phyloP scores from a whole-genome alignment of 2,329 filamentous ascomycete genomes.

The Venturiaceae sp. region DNA sequence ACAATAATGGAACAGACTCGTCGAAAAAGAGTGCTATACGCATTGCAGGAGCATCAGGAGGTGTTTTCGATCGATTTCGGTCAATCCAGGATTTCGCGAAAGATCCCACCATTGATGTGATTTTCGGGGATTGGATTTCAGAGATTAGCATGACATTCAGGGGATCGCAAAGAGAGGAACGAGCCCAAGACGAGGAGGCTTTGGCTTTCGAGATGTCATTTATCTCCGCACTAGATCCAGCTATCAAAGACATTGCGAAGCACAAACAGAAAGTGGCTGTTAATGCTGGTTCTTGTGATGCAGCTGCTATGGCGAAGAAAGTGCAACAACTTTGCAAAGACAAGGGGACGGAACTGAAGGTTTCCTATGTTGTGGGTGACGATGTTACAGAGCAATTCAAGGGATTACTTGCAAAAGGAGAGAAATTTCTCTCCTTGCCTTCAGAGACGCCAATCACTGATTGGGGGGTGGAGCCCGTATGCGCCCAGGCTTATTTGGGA shows the following conservation, averaged over 20 bases:
- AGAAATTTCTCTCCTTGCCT: conserved; percentile 10
- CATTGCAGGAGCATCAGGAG: conserved; percentile 3
- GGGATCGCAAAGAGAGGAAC: conserved; percentile 10
- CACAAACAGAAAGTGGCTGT: conserved; percentile 6
- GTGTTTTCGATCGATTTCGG: conserved; percentile 1
- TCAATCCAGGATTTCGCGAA: background rate
- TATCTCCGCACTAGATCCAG: background rate
- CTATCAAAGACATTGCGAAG: conserved; percentile 1
- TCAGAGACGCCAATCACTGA: conserved; percentile 8
- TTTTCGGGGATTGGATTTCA: conserved; percentile 16
- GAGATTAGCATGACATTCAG: conserved; percentile 13
- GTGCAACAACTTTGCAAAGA: background rate
- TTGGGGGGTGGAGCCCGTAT: conserved; percentile 11
- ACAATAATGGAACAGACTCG: no score
- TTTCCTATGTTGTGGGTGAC: conserved; percentile 10
- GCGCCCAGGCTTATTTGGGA: conserved; percentile 21
- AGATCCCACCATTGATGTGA: conserved; percentile 1
- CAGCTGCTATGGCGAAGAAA: background rate
- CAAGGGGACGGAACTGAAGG: background rate
- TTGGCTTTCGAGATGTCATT: conserved; percentile 9
- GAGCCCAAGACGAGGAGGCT: background rate
- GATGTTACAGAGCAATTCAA: conserved; percentile 11
- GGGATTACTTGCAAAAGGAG: conserved; percentile 8
- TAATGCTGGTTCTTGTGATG: conserved; percentile 6
- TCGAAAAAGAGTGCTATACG: background rate